A percentile compares a stretch with the other conserved stretches of the same genome.
These are phyloP conservation scores for Candolleomyces eurysporus DNA, from an alignment of 768 basidiomycete species.

Conservation along the genomic window DNA sequence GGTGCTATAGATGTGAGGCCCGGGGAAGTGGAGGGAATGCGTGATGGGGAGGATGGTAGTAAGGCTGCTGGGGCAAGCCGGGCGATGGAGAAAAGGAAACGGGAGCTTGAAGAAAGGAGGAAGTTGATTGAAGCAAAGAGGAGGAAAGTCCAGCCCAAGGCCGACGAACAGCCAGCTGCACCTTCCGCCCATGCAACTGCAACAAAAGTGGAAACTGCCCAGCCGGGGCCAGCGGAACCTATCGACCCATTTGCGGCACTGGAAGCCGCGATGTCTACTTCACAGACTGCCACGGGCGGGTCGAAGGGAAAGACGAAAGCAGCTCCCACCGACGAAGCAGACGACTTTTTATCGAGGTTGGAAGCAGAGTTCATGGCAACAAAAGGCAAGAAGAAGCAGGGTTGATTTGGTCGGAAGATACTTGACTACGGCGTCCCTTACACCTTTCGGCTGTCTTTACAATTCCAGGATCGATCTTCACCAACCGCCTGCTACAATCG, in stretches of 20 bases:
- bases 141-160: slow-evolving; percentile 41
- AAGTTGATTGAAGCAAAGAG: slow-evolving; percentile 66
- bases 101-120: slow-evolving; percentile 68
- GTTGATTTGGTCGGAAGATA: slow-evolving; percentile 10
- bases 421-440: slow-evolving; percentile 20
- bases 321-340: slow-evolving; percentile 40
- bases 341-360: slow-evolving; percentile 63
- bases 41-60: slow-evolving; percentile 26
- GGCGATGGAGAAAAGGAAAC: slow-evolving; percentile 71
- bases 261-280: slow-evolving; percentile 31
- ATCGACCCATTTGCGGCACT: slow-evolving; percentile 52
- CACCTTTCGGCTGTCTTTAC: neutral
- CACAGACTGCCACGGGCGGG: slow-evolving; percentile 23
- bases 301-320: slow-evolving; percentile 8
- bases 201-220: neutral
- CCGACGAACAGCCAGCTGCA: slow-evolving; percentile 7
- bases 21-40: slow-evolving; percentile 81
- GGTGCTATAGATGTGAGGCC: slow-evolving; percentile 61
- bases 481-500: too few species aligned
- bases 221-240: slow-evolving; percentile 9
- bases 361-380: slow-evolving; percentile 54
- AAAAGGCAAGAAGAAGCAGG: slow-evolving; percentile 24
- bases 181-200: neutral
- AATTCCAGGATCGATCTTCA: neutral
- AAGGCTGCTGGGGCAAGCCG: slow-evolving; percentile 39